Evolutionary conservation across 2,329 filamentous ascomycete genomes (phyloP), one percentile per base, ranked within the genome.

Genomic region (Beauveria rudraprayagi): DNA sequence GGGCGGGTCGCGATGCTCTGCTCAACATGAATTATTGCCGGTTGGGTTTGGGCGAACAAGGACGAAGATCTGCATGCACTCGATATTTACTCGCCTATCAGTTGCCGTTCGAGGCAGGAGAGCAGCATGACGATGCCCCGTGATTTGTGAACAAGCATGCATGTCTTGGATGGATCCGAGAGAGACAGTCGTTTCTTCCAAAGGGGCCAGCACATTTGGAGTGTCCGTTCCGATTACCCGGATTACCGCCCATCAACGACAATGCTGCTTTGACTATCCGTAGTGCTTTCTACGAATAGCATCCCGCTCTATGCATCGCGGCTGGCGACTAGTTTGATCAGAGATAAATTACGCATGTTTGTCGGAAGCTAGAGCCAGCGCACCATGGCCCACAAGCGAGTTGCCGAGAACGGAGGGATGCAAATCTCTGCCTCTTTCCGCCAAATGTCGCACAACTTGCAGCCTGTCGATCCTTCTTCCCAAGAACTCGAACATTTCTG

Each of bases 401-500:
- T 37, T 37, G 30, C 11, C 11, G 30, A 24, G 30, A 52, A 40
- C 8, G 19, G 10, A 34, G 30, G 30, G 10, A 5, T 37, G 34
- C 22, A 55, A 43, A 30, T 55, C 37, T 19, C 14, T 43, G 14
- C 37, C 52, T 16, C 2, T 44, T 54, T 40, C 46, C 4, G 41
- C 26, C 40, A 14, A 24, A 19, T 52, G 50, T 40, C 28, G 50
- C n/a, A 52, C 24, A 57, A 34, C 44, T 56, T 56, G 16, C 43
- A 40, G 19, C 43, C 51, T 19, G 56, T 37, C 34, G 46, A 51
- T 51, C 46, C 34, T 58, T 47, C 1, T 58, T 41, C 46, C 28
- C 37, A 41, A 28, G 55, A 48, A 40, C 30, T 28, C 46, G 46
- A 58, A 50, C 46, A 50, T 16, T 50, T 57, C 55, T 58, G 56